Evolutionary conservation across 257 asterid genomes (phyloP), one percentile per base, ranked within the genome.

Genomic region (Penstemon davidsonii): DNA sequence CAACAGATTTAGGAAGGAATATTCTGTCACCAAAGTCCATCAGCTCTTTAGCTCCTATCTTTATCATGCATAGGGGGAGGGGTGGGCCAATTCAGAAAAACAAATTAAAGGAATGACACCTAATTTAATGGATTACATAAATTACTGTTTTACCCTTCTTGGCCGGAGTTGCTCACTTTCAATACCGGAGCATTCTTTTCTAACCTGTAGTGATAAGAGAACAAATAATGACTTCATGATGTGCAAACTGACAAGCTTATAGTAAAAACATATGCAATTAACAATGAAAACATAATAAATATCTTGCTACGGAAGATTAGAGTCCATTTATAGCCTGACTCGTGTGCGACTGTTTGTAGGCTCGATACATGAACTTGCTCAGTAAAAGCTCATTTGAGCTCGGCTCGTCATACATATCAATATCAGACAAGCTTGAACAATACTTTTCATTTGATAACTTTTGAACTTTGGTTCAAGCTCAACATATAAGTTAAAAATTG

Each of bases 41-140:
- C 52, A 73, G 66, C 51, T 88, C 95, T 83, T 87, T 88, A 55
- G 97, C 96, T 70, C 87, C 88, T 60, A 94, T 82, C 97, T 91
- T 69, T 52, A 66, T 33, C 72, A 47, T 66, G 19, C 60, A 78
- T 18, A 10, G 49, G 40, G 12, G 50, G 37, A 5, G 69, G 13
- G 18, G 53, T 12, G 44, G 10, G 43, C 46, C 47, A 67, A 68
- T 62, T 7, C 46, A 37, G 33, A 63, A 42, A 60, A 46, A 8
- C 13, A 44, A 64, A 44, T 18, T 37, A 60, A 47, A 46, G 25
- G 58, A 74, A 71, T 37, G 55, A 55, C 43, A 74, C 18, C 38
- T 60, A 42, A 50, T 37, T 62, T 36, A 55, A 41, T 3, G 59
- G 41, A 52, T 18, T 7, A 47, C 36, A 33, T 40, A 13, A 50